A percentile compares a stretch with the other conserved stretches of the same genome.
Evolutionary conservation across 805 yeast genomes (phyloP).

Genomic region (Candida taoyuanica): DNA sequence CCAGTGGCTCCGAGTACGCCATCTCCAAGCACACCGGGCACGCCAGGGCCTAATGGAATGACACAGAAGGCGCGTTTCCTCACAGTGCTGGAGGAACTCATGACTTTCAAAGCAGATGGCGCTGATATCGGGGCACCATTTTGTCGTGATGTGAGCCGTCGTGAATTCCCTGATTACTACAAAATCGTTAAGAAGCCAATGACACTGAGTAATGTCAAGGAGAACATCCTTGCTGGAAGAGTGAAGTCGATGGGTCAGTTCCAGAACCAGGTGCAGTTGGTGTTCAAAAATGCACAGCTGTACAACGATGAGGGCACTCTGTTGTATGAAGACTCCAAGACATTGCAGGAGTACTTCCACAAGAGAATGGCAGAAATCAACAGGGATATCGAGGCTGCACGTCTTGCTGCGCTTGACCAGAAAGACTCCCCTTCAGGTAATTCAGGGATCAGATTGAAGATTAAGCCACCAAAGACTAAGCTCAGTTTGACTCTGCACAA

Average conservation of each 20-base stretch:
- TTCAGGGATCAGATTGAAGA: constrained; percentile 9
- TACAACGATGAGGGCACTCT: constrained; percentile 73
- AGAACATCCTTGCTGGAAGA: constrained; percentile 46
- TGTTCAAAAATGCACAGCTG: constrained; percentile 73
- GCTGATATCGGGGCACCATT: constrained; percentile 61
- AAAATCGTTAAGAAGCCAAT: constrained; percentile 68
- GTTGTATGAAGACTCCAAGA: constrained; percentile 66
- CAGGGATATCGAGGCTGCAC: constrained; percentile 13
- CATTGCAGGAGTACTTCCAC: constrained; percentile 50
- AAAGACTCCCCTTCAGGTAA: constrained; percentile 8
- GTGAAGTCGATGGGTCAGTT: constrained; percentile 56
- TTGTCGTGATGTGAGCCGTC: constrained; percentile 64
- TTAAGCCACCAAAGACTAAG: constrained; percentile 16
- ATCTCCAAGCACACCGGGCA: neutral
- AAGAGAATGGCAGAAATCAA: constrained; percentile 31
- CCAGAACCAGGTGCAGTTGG: constrained; percentile 50
- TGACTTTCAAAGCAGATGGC: constrained; percentile 26
- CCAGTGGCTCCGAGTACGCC: constrained; percentile 6
- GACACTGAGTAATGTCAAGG: constrained; percentile 57
- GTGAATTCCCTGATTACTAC: constrained; percentile 77
- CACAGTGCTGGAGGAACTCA: constrained; percentile 16
- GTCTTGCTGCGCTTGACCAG: constrained; percentile 11
- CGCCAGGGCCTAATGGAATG: constrained; percentile 6
- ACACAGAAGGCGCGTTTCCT: constrained; percentile 18
- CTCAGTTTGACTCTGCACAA: constrained; percentile 12